Evolutionary conservation across 257 asterid genomes (phyloP).

Genomic region (Eustoma russellianum): DNA sequence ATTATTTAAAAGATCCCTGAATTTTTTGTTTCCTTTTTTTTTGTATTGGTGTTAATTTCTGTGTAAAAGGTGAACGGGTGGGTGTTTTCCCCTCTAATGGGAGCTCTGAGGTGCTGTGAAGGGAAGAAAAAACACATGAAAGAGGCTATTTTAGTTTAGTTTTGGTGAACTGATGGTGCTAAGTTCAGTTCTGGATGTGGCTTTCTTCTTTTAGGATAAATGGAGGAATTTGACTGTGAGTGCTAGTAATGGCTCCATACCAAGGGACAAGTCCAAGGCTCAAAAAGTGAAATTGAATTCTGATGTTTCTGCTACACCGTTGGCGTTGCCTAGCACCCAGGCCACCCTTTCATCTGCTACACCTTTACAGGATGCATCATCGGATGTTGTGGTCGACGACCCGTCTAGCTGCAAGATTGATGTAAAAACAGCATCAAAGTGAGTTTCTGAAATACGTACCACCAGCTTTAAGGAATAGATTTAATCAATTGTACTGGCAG

Average conservation of each 20-base stretch:
- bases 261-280: constrained; percentile 55
- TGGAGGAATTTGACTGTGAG: constrained; percentile 79
- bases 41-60: too few relatives aligned
- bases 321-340: constrained; percentile 21
- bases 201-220: constrained; percentile 46
- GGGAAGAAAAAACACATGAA: too few relatives aligned
- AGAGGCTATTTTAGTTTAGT: background rate
- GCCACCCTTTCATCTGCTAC: constrained; percentile 34
- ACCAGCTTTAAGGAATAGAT: too few relatives aligned
- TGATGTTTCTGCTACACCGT: constrained; percentile 39
- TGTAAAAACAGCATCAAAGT: constrained; percentile 65
- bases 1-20: background rate
- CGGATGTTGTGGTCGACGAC: constrained; percentile 31
- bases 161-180: background rate
- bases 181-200: background rate
- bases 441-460: constrained; percentile 9
- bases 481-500: too few relatives aligned
- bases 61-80: too few relatives aligned
- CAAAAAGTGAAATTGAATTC: constrained; percentile 38
- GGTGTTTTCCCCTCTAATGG: too few relatives aligned
- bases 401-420: constrained; percentile 29
- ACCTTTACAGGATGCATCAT: constrained; percentile 29
- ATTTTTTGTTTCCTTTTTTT: background rate
- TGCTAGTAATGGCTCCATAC: constrained; percentile 47
- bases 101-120: too few relatives aligned